These are phyloP conservation scores for Agaricus bisporus DNA, from an alignment of 768 basidiomycete genomes.

Conservation along the genomic window DNA sequence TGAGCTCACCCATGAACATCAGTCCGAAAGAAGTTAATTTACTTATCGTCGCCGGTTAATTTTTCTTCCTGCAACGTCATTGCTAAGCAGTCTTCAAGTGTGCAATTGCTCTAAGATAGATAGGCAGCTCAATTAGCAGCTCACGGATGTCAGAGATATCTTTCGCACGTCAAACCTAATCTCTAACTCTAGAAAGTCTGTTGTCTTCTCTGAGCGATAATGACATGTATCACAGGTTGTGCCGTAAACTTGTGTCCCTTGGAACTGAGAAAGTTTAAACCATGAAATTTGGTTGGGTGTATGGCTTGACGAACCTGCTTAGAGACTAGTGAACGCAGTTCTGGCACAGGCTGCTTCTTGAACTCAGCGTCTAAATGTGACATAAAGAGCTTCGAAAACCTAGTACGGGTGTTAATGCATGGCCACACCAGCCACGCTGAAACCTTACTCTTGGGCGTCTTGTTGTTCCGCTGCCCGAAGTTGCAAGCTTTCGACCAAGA, in stretches of 20 bases:
- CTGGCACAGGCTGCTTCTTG: conserved; percentile 63
- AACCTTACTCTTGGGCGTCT: conserved; percentile 88
- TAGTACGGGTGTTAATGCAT: conserved; percentile 19
- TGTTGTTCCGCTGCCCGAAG: conserved; percentile 85
- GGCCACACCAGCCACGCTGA: conserved; percentile 4
- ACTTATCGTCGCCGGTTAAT: conserved; percentile 83
- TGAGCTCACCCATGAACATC: background rate
- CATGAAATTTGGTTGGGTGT: background rate
- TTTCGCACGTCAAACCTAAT: conserved; percentile 66
- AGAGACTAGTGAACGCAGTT: conserved; percentile 61
- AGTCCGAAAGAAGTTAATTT: conserved; percentile 11
- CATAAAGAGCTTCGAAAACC: conserved; percentile 95
- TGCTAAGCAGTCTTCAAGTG: conserved; percentile 68
- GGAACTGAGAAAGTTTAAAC: conserved; percentile 54
- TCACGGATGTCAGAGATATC: background rate
- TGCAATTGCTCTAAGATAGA: conserved; percentile 52
- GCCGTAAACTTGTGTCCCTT: conserved; percentile 77
- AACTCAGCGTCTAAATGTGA: conserved; percentile 84
- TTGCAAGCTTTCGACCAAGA: conserved; percentile 79
- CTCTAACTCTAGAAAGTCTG: conserved; percentile 86
- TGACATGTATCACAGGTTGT: conserved; percentile 73
- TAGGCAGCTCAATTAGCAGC: background rate
- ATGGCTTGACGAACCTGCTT: conserved; percentile 48
- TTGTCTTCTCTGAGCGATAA: conserved; percentile 57
- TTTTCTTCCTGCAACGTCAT: conserved; percentile 62